These are phyloP conservation scores for Backusella parvicylindrica DNA, from an alignment of 192 early-diverging fungal genomes.

Conservation along the genomic window DNA sequence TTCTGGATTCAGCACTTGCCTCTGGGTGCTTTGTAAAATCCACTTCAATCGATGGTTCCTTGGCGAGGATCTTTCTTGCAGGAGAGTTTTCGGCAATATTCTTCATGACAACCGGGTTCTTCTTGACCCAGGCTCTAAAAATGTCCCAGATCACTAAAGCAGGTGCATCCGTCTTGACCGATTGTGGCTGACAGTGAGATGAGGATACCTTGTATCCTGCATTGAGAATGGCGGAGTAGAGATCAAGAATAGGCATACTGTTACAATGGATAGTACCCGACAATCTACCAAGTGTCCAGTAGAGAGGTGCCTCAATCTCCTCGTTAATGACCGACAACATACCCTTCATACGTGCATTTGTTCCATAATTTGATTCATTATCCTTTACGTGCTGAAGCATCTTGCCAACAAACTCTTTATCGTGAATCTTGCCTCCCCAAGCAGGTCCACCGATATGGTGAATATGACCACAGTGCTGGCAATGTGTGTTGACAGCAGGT, in stretches of 20 bases:
- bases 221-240: slow-evolving; percentile 89
- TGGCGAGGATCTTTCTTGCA: slow-evolving; percentile 62
- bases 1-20: slow-evolving; percentile 71
- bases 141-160: slow-evolving; percentile 88
- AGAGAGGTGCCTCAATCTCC: slow-evolving; percentile 75
- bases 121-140: slow-evolving; percentile 72
- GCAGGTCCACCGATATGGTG: slow-evolving; percentile 91
- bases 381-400: slow-evolving; percentile 77
- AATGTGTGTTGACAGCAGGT: slow-evolving; percentile 56
- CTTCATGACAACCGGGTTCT: slow-evolving; percentile 64
- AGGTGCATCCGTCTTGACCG: slow-evolving; percentile 95
- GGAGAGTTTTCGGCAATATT: slow-evolving; percentile 65
- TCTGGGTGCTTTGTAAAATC: slow-evolving; percentile 75
- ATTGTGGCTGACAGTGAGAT: slow-evolving; percentile 73
- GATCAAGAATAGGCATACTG: slow-evolving; percentile 62
- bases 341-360: slow-evolving; percentile 84
- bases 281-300: slow-evolving; percentile 71
- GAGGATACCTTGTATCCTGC: slow-evolving; percentile 85
- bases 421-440: slow-evolving; percentile 83
- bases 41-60: slow-evolving; percentile 51
- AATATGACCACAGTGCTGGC: slow-evolving; percentile 70
- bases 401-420: slow-evolving; percentile 74
- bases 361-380: slow-evolving; percentile 63
- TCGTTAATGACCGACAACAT: slow-evolving; percentile 92
- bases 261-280: slow-evolving; percentile 69